Base-by-base conservation (phyloP, 768 basidiomycete species). In the Leccinellum rugosiceps region DNA sequence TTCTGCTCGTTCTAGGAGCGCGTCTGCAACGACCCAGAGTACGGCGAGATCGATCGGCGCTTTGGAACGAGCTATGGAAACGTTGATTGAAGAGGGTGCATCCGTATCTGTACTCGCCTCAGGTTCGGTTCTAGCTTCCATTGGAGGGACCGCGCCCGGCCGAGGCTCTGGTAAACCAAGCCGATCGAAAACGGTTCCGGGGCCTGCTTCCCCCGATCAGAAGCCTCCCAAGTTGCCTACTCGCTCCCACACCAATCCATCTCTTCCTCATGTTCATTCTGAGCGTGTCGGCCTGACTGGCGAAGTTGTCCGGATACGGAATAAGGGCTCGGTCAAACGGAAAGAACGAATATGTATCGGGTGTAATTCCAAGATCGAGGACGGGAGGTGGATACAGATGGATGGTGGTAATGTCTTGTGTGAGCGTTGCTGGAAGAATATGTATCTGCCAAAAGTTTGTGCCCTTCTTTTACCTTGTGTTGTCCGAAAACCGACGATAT, bases 361-460 rank as follows among this genome's bases (percentile, higher is more conserved):
- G 61, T 97, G 94, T 72, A 70, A 77, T 54, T 80, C 79, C 69
- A 74, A 64, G 60, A 87, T 96, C 55, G 86, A 88, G 35, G 88
- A 93, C 68, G 87, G 88, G 61, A 77, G 89, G 63, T 95, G 87
- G 92, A 88, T 92, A 58, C 80, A 78, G 67, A 86, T 85, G 73
- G 92, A 87, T 69, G 81, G 78, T n/a, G 87, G 83, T 56, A 83
- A 75, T 38, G 85, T 93, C 35, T 74, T 97, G 64, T 97, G 95
- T 71, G 95, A 94, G 68, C 75, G 73, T 65, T 95, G 94, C 71
- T 97, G 94, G 94, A 97, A 96, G 79, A 86, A 90, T 66, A 89
- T 95, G 87, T 97, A 96, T 76, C 74, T 97, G 60, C 94, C 94
- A 59, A 94, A 93, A 78, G 92, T 90, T 60, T 43, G 83, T 50